Base-by-base conservation (phyloP, 345 rosid species). In the Erysimum cheiranthoides region DNA sequence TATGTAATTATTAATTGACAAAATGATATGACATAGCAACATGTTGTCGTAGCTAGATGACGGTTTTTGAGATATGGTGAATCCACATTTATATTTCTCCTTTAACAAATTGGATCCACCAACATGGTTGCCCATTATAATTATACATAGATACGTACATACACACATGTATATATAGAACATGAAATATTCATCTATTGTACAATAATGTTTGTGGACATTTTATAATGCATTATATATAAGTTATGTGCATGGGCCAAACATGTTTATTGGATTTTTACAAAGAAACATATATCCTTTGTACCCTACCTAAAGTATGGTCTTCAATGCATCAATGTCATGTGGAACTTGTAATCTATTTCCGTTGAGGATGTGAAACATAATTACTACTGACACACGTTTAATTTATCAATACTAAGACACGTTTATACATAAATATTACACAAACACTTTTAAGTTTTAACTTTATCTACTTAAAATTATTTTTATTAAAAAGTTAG, bases 11-110 rank as follows among this genome's bases (percentile, higher is more conserved):
- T 43, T 47, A 47, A 58, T 28, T 49, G 73, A 71, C 67, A 78
- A 71, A 40, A 66, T 39, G 57, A 12, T 30, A 78, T 25, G 76
- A 71, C 63, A 60, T 36, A 30, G 5, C 61, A 47, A 78, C 77
- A 71, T 71, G 73, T 32, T 77, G 73, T 50, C 66, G 32, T 71
- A 65, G 81, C 73, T 64, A 65, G 40, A 65, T 32, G 73, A 71
- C 77, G 57, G 68, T 58, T 36, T 40, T 16, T 58, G 68, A 65
- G 81, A 78, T 78, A 58, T 51, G 31, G 77, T 57, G 77, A 78
- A 77, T 77, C 80, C 39, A 18, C 34, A 39, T 59, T 68, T 18
- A 47, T 60, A 36, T 47, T 10, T 68, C 14, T 39, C 21, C 11
- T 50, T n/a, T 17, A 49, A 71, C 60, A 76, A 53, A 35, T 45